These are phyloP conservation scores for Pilaira anomala DNA, from an alignment of 192 early-diverging fungal species.

Conservation along the genomic window DNA sequence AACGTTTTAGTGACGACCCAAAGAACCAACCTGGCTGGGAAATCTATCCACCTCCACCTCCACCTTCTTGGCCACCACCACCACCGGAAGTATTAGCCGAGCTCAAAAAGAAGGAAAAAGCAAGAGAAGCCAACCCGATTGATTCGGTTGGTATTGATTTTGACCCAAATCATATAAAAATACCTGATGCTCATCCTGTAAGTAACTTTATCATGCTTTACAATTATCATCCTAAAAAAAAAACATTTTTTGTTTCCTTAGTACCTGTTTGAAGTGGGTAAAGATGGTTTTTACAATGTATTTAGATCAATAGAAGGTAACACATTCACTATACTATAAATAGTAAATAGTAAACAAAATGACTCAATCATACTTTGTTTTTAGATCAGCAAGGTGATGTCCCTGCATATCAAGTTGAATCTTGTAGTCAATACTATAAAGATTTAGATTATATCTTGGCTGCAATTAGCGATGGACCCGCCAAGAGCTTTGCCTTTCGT, in stretches of 20 bases:
- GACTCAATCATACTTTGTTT: too few relatives aligned
- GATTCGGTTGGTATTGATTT: constrained; percentile 43
- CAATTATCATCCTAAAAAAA: too few relatives aligned
- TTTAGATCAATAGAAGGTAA: constrained; percentile 4
- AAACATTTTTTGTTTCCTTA: neutral
- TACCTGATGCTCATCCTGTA: constrained; percentile 36
- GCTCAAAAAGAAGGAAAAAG: constrained; percentile 25
- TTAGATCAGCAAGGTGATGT: neutral
- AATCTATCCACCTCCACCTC: constrained; percentile 84
- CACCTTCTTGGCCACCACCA: constrained; percentile 60
- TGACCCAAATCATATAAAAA: constrained; percentile 31
- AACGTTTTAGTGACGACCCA: constrained; percentile 79
- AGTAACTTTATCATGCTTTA: neutral
- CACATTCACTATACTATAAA: too few relatives aligned
- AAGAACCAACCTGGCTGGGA: constrained; percentile 76
- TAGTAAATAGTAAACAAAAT: too few relatives aligned
- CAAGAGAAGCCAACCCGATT: constrained; percentile 34
- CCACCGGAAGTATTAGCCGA: constrained; percentile 10
- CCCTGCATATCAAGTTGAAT: constrained; percentile 19
- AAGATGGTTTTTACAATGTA: constrained; percentile 28
- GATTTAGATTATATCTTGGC: constrained; percentile 80
- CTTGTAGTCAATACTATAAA: constrained; percentile 68
- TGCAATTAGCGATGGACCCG: constrained; percentile 68
- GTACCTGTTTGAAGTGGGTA: constrained; percentile 13
- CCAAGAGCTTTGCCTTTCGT: constrained; percentile 89